Percentiles rank a stretch among this genome's conserved stretches.
Evolutionary conservation across 257 asterid species (phyloP).

Genomic region (Solanum phureja): DNA sequence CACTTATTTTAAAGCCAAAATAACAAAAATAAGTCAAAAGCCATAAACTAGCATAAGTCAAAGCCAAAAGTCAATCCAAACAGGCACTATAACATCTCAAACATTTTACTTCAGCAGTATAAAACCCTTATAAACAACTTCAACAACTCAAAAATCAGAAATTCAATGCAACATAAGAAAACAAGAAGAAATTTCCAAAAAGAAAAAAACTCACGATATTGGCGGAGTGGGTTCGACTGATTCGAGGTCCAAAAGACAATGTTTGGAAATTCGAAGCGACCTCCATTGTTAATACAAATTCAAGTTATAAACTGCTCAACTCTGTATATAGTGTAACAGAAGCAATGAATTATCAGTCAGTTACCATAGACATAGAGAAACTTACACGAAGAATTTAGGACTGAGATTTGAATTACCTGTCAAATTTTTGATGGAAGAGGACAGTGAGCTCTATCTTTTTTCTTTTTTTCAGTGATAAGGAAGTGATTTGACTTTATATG

Average conservation of each 20-base stretch:
- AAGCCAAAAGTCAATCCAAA: too few species aligned
- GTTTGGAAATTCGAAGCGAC: slow-evolving; percentile 29
- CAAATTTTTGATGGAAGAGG: background rate
- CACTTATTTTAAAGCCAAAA: too few species aligned
- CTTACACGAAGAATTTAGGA: background rate
- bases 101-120: background rate
- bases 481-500: background rate
- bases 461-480: background rate
- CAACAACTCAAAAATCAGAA: background rate
- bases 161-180: background rate
- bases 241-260: slow-evolving; percentile 18
- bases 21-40: too few species aligned
- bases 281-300: slow-evolving; percentile 19
- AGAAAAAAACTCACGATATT: slow-evolving; percentile 10
- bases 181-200: background rate
- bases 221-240: slow-evolving; percentile 9
- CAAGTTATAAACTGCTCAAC: slow-evolving; percentile 21
- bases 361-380: background rate
- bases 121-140: background rate
- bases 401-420: background rate
- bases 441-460: background rate
- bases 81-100: background rate
- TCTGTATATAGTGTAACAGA: background rate
- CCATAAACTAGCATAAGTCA: too few species aligned
- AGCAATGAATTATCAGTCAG: background rate